Evolutionary conservation across 306 rosid species (phyloP).

Genomic region (Begonia fuchsioides): DNA sequence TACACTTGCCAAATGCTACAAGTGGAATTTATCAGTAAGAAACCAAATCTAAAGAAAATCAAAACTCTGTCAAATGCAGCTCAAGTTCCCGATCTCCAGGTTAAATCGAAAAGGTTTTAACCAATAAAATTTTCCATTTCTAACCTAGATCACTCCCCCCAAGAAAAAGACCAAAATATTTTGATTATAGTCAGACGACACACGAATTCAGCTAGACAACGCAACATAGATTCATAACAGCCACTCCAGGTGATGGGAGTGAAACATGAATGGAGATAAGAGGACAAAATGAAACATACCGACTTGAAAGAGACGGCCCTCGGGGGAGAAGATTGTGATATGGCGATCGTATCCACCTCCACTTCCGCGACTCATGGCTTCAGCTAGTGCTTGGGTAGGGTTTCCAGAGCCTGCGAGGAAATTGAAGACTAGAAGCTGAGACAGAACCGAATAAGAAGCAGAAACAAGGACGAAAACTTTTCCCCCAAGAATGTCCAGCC

Average conservation of each 20-base stretch:
- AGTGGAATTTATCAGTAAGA: no score
- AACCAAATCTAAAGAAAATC: no score
- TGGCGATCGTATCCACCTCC: slow-evolving; percentile 99
- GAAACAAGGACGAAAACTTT: slow-evolving; percentile 4
- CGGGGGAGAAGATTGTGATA: slow-evolving; percentile 96
- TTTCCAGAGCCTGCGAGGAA: background rate
- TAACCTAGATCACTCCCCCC: no score
- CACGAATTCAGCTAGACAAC: no score
- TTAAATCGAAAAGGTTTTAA: no score
- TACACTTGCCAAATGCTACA: no score
- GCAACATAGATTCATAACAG: background rate
- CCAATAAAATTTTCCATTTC: no score
- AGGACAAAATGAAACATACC: slow-evolving; percentile 14
- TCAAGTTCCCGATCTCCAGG: no score
- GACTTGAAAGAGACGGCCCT: slow-evolving; percentile 87
- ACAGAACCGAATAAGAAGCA: background rate
- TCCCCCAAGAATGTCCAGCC: slow-evolving; percentile 10
- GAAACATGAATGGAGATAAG: slow-evolving; percentile 2
- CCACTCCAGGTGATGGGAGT: background rate
- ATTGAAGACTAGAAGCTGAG: background rate
- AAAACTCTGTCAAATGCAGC: no score
- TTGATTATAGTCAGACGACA: no score
- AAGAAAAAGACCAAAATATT: no score
- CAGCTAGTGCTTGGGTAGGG: slow-evolving; percentile 1
- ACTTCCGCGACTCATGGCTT: slow-evolving; percentile 54